Conservation (phyloP, 1,284 basidiomycete species). For the Cryptococcus floricola region DNA sequence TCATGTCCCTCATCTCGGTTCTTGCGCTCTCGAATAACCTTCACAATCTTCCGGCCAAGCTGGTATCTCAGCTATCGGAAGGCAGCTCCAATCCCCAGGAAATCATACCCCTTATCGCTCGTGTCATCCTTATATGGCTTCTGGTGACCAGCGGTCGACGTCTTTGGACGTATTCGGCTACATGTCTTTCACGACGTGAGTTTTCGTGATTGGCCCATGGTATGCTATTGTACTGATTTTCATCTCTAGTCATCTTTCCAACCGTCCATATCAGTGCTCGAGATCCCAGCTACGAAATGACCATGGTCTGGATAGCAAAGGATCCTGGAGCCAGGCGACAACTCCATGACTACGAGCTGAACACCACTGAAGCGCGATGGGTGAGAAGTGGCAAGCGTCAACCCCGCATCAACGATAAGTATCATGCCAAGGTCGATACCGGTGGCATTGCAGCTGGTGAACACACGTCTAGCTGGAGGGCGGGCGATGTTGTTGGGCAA, state of each 20-base stretch:
- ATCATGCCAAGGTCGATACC: neutral
- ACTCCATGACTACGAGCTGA: constrained; percentile 23
- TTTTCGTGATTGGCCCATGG: no score
- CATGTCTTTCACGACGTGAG: no score
- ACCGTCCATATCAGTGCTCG: constrained; percentile 18
- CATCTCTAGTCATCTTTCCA: constrained; percentile 15
- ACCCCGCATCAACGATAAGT: neutral
- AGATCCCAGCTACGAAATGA: constrained; percentile 27
- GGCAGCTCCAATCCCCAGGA: no score
- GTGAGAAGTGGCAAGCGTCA: constrained; percentile 3
- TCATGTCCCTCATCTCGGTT: neutral
- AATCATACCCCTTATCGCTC: no score
- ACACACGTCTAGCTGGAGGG: constrained; percentile 18
- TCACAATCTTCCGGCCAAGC: neutral
- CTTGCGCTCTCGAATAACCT: neutral
- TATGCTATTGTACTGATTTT: no score
- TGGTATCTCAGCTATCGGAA: no score
- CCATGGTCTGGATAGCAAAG: constrained; percentile 27
- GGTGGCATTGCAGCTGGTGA: neutral
- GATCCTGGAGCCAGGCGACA: constrained; percentile 21
- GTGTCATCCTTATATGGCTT: no score
- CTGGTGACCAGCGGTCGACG: no score
- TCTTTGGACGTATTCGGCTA: no score
- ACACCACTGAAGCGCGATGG: constrained; percentile 13
- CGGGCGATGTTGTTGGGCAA: constrained; percentile 21